Base-by-base conservation (phyloP, 495 filamentous ascomycete species). In the Neurospora sp. region DNA sequence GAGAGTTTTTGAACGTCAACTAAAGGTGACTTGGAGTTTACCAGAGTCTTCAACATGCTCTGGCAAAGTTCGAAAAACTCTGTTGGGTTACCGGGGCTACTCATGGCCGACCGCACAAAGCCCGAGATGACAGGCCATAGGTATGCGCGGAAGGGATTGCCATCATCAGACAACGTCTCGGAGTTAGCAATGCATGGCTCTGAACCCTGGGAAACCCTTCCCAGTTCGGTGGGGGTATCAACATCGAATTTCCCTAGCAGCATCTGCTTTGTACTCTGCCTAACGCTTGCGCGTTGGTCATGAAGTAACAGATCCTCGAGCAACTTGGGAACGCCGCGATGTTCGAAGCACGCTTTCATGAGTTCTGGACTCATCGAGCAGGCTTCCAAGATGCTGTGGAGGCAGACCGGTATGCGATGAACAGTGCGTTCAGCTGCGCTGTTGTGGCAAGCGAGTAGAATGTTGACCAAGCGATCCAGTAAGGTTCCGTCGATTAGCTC, bases 371-470 rank as follows among this genome's bases (percentile, higher is more conserved):
- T 91, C 66, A 89, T 85, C 14, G 89, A 80, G 54, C 90, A 92
- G 18, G 85, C 88, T 78, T 93, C 89, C 0, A 93, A 81, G 4
- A 94, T 82, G 14, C 89, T 83, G 16, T 88, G 86, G 70, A 94
- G 90, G 38, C 86, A 87, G 48, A 86, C 77, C 66, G 83, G 78
- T 5, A 89, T 66, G 54, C 54, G 54, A 31, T 5, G 48, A 59
- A 27, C 48, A 27, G 48, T 59, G 20, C 14, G 23, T 37, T 66
- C 54, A 37, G 6, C 27, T 18, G 12, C 54, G 54, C 54, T 66
- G 54, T 66, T 31, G 54, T 66, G 54, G 27, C 23, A 66, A 37
- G 12, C 23, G 54, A 66, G 11, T 3, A 87, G 72, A 8, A 87
- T 81, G 5, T 75, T 41, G 16, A 85, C 76, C 4, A 88, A 80